Base-by-base conservation (phyloP, 176 grass and related monocot species). In the Oryza longistaminata region DNA sequence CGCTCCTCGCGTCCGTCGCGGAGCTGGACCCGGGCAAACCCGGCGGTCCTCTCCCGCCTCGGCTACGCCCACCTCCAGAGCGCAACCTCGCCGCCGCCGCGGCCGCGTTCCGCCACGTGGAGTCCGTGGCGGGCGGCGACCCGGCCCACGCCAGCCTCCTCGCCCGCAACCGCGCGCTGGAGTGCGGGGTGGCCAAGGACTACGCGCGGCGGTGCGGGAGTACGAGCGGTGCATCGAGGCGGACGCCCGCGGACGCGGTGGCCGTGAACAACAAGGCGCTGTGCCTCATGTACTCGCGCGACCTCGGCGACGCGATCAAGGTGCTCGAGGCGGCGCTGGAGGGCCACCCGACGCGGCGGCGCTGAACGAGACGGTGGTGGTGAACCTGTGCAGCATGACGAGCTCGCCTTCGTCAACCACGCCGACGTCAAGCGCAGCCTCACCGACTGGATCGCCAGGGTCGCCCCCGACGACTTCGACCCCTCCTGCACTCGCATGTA, bases 311-410 rank as follows among this genome's bases (percentile, higher is more conserved):
- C 72, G 91, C 91, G 61, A 95, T 98, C 40, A 98, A 98, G 90
- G 91, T 93, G 72, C 88, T 98, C 19, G 96, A 98, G 77, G 87
- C 73, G 15, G 93, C 91, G 27, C 87, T 98, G 14, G 96, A 98
- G 91, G 90, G 81, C 40, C 77, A 92, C 4, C 89, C 93, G 52
- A 98, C 96, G n/a, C n/a, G 7, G 87, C 87, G 16, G 89, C 93
- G 1, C 78, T 98, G 55, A 93, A 95, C 4, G 96, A 98, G 92
- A 93, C 88, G 13, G 52, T 98, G 70, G 90, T 98, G 58, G 89
- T 95, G n/a, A 95, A 94, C 80, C 75, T 97, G 50, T 94, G 94
- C 89, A 94, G 94, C 53, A 94, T 97, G 94, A 94, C 42, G 94
- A 97, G 88, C 94, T 97, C 58, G 94, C 94, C 24, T 94, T 58